These are phyloP conservation scores for Fistulina hepatica DNA, from an alignment of 1,284 basidiomycete genomes.

Conservation along the genomic window DNA sequence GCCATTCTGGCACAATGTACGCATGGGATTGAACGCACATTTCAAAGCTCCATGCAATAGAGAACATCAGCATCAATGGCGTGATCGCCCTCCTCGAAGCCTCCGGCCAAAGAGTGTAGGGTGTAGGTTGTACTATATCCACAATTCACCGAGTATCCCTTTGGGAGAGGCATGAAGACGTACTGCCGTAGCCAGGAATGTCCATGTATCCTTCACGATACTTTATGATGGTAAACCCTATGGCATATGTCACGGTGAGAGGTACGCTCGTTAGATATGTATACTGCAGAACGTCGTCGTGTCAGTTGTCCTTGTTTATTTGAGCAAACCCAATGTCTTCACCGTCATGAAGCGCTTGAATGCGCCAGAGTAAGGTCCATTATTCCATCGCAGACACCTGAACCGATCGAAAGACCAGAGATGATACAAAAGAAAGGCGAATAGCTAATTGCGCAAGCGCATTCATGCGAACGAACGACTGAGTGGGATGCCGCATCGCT, in stretches of 20 bases:
- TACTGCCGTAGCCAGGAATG: slow-evolving; percentile 38
- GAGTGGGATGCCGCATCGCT: too few relatives aligned
- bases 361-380: slow-evolving; percentile 49
- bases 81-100: slow-evolving; percentile 38
- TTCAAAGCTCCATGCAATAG: slow-evolving; percentile 59
- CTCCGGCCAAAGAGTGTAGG: slow-evolving; percentile 46
- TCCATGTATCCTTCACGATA: slow-evolving; percentile 51
- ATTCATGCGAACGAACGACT: too few relatives aligned
- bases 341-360: slow-evolving; percentile 78
- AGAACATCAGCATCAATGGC: slow-evolving; percentile 50
- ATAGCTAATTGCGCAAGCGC: too few relatives aligned
- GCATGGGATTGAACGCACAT: slow-evolving; percentile 38
- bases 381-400: slow-evolving; percentile 62
- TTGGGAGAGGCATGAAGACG: slow-evolving; percentile 19
- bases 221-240: slow-evolving; percentile 59
- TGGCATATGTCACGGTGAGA: slow-evolving; percentile 42
- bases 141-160: background rate
- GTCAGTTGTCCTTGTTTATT: background rate
- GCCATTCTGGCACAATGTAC: background rate
- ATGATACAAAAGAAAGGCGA: slow-evolving; percentile 61
- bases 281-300: slow-evolving; percentile 36
- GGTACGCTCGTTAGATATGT: slow-evolving; percentile 59
- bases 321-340: slow-evolving; percentile 14
- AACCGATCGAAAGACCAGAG: slow-evolving; percentile 71
- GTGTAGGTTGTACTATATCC: slow-evolving; percentile 49